Base-by-base conservation (phyloP, 768 basidiomycete species). In the Gymnopilus dilepis region DNA sequence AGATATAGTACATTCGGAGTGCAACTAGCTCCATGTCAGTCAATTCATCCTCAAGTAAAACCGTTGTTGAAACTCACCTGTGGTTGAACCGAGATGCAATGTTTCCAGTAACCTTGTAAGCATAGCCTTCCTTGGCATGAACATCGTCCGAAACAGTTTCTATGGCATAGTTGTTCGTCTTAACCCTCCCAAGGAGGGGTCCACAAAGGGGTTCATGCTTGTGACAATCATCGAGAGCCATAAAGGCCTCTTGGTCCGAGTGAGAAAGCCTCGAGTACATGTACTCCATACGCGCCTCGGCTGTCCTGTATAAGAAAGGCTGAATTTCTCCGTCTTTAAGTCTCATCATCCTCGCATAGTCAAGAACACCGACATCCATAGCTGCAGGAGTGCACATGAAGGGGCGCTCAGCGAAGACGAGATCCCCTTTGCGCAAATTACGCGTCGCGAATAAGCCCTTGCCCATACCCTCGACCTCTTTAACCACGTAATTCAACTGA, bases 11-110 rank as follows among this genome's bases (percentile, higher is more conserved):
- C 52, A 19, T 59, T 59, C 5, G 58, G 58, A 21, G 9, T 28
- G 51, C 59, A 59, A 37, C 58, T 59, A 12, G n/a, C n/a, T n/a
- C n/a, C 7, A 38, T 45, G 22, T 21, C n/a, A n/a, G 43, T 21
- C 2, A 2, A 24, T 2, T 21, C 12, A 11, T 45, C 24, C 22
- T 24, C n/a, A n/a, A 45, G 9, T 45, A 11, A 4, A 9, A 45
- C 2, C 8, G 2, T 19, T 45, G n/a, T 45, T 15, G 22, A 8
- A 45, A 45, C 24, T 45, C 30, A 52, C 50, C 50, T 52, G 50
- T 52, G 50, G 13, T 52, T 52, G 28, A 52, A 33, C 3, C 50
- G 50, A 1, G 50, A 52, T 22, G 50, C 50, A 22, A 33, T 19
- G n/a, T 31, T 51, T 30, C 26, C 48, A 6, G 19, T 31, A 5